Percentiles rank a stretch among this genome's conserved stretches.
These are phyloP conservation scores for Tripidium arundinaceum DNA, from an alignment of 202 grass and related monocot genomes.

Conservation along the genomic window DNA sequence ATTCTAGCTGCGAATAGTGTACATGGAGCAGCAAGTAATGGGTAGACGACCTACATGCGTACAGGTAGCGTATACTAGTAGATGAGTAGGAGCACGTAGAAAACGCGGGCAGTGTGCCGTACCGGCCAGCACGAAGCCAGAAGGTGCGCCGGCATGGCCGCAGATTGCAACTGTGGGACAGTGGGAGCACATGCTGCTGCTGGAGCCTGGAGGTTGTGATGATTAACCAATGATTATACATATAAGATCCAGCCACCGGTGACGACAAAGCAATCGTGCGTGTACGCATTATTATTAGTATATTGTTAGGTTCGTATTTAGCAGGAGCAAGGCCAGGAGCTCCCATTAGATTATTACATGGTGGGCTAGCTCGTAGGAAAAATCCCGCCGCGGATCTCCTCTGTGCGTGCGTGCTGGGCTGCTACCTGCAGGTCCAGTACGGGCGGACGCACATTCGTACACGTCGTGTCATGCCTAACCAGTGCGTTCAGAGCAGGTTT, in stretches of 20 bases:
- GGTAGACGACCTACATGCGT: not conserved
- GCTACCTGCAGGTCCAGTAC: no score
- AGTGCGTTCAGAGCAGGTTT: no score
- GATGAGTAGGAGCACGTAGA: not conserved
- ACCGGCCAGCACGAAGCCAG: not conserved
- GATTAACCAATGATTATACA: not conserved
- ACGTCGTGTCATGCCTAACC: no score
- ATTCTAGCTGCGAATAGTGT: no score
- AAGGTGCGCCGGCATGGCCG: not conserved
- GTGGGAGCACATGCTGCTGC: conserved; percentile 10
- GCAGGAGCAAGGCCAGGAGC: no score
- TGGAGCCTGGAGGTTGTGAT: not conserved
- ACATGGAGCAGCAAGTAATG: no score
- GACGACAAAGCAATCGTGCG: not conserved
- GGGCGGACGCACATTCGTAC: no score
- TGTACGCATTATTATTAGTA: no score
- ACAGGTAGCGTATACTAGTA: not conserved
- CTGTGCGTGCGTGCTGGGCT: no score
- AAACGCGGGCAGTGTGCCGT: not conserved
- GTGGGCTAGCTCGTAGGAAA: not conserved
- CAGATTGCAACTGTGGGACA: not conserved
- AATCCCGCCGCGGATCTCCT: not conserved
- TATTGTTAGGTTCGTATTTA: no score
- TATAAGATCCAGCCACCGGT: not conserved
- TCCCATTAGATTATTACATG: no score